Conservation (phyloP, 2,329 filamentous ascomycete genomes). For the Trichophyton verrucosum region DNA sequence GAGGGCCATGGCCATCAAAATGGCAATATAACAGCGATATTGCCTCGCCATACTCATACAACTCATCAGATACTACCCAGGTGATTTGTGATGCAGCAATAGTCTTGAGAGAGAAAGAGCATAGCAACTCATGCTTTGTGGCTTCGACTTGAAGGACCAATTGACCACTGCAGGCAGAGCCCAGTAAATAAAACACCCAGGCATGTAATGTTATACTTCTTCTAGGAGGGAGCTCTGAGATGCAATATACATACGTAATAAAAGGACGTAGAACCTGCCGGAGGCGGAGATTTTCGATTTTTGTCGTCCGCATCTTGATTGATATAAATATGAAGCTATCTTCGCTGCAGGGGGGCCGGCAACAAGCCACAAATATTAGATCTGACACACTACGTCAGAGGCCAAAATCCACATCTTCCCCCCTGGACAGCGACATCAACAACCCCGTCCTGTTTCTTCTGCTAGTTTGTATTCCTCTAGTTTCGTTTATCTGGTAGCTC, state of each 20-base stretch:
- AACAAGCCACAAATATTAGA: not conserved
- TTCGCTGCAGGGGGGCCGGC: not conserved
- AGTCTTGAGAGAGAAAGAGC: too few species aligned
- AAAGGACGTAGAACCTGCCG: not conserved
- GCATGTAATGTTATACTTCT: not conserved
- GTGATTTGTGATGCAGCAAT: too few species aligned
- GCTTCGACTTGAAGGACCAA: too few species aligned
- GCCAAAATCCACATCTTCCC: not conserved
- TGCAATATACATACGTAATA: not conserved
- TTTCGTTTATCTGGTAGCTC: not conserved
- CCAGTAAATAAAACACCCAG: not conserved
- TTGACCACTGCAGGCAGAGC: too few species aligned
- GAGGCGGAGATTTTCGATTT: not conserved
- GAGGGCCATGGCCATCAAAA: not conserved
- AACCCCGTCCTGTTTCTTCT: not conserved
- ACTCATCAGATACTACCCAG: not conserved
- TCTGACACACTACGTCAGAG: slow-evolving; percentile 1
- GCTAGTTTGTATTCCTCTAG: not conserved
- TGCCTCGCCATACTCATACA: not conserved
- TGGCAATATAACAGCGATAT: not conserved
- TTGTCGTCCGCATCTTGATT: not conserved
- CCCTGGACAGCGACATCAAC: not conserved
- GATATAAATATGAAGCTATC: not conserved
- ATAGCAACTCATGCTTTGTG: too few species aligned
- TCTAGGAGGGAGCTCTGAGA: too few species aligned